Evolutionary conservation across 2,329 filamentous ascomycete species (phyloP), one percentile per base, ranked within the genome.

Genomic region (Daldinia eschscholtzii): DNA sequence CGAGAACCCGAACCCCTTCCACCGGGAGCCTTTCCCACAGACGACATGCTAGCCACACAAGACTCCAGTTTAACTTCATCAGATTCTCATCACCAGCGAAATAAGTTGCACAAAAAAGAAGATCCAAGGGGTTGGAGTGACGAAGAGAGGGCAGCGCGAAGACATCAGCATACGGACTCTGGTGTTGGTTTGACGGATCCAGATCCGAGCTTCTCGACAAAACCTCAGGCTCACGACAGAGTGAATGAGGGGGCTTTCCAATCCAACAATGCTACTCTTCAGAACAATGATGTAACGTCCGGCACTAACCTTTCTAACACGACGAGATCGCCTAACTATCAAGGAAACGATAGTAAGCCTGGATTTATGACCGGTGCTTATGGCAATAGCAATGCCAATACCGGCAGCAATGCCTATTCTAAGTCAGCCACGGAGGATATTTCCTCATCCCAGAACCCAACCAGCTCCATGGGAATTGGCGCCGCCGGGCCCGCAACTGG

Each of bases 331-430:
- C 41, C 50, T 1, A 53, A 65, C 9, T 48, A 65, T 39, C 41
- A 53, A 39, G 46, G 44, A 30, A 42, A 28, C 9, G 44, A 50
- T 5, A 57, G 42, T 7, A 67, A 72, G 20, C 73, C 73, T 12
- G 73, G 72, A 9, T 42, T 75, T 18, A 72, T 76, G 70, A 73
- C 74, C n/a, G 73, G 72, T 2, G 71, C 73, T 12, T 67, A 68
- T 12, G 74, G 72, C 39, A 71, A 72, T 7, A 12, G 20, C 23
- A 30, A 57, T 30, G 15, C 71, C 26, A 61, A 60, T 4, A 64
- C 55, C 33, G 46, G 44, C 20, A 35, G 26, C 15, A 30, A 39
- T n/a, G 28, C 46, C 6, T 42, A 50, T 18, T 33, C 46, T 13
- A 39, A 53, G 13, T 20, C 70, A n/a, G 65, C 59, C 12, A 65